Percentiles rank a stretch among this genome's conserved stretches.
Evolutionary conservation across 768 basidiomycete genomes (phyloP).

Genomic region (Scleroderma bovista): DNA sequence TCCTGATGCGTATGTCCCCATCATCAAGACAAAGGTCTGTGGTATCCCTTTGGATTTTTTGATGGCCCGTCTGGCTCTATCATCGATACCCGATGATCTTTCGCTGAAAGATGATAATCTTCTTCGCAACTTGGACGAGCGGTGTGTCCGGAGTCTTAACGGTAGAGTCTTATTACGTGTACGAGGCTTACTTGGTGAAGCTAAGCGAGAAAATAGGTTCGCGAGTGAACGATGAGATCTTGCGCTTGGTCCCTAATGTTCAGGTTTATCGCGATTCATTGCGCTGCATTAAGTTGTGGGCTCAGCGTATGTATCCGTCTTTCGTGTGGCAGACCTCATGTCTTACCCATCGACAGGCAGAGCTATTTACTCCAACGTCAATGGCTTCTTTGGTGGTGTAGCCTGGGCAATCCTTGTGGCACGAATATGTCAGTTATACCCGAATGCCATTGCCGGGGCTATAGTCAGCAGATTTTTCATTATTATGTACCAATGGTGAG

Average conservation of each 20-base stretch:
- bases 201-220: constrained; percentile 56
- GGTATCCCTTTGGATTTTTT: constrained; percentile 93
- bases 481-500: constrained; percentile 93
- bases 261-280: constrained; percentile 91
- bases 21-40: constrained; percentile 86
- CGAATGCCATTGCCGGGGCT: constrained; percentile 87
- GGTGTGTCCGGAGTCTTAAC: constrained; percentile 91
- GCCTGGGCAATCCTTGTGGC: constrained; percentile 99
- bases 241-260: constrained; percentile 91
- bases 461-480: constrained; percentile 98
- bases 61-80: constrained; percentile 83
- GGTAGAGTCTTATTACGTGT: constrained; percentile 38
- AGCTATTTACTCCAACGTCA: constrained; percentile 97
- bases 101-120: constrained; percentile 88
- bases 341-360: constrained; percentile 48
- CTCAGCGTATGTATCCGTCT: constrained; percentile 63
- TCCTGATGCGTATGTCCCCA: constrained; percentile 93
- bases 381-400: constrained; percentile 95
- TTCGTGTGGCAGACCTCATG: not conserved
- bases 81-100: constrained; percentile 88
- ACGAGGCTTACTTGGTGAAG: not conserved
- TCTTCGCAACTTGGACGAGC: constrained; percentile 87
- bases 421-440: constrained; percentile 97
- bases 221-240: constrained; percentile 91
- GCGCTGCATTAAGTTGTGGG: constrained; percentile 97